Evolutionary conservation across 2,329 filamentous ascomycete species (phyloP).

Genomic region (Diaporthe ampelina): DNA sequence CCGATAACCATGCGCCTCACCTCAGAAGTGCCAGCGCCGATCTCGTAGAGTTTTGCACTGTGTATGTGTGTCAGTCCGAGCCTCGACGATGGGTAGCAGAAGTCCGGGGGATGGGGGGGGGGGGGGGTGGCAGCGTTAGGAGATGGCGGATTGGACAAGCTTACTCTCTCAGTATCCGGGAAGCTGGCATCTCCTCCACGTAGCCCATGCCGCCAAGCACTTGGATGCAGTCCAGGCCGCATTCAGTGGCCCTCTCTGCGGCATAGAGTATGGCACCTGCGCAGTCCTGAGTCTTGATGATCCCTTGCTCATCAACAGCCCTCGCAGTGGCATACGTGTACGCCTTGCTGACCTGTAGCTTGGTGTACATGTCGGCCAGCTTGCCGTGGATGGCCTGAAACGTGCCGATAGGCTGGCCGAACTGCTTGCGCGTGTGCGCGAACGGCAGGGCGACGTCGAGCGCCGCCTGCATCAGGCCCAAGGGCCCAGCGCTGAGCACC

Average conservation of each 20-base stretch:
- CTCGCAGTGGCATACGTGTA: conserved; percentile 90
- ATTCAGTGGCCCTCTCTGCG: conserved; percentile 90
- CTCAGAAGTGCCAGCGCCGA: conserved; percentile 96
- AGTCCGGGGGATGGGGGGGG: too few species aligned
- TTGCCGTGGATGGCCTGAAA: conserved; percentile 96
- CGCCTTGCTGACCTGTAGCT: conserved; percentile 84
- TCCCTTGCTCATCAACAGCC: conserved; percentile 80
- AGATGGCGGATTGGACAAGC: conserved; percentile 43
- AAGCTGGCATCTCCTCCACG: conserved; percentile 93
- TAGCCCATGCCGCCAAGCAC: conserved; percentile 96
- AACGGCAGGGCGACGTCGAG: conserved; percentile 91
- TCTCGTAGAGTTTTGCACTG: conserved; percentile 88
- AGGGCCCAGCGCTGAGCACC: conserved; percentile 89
- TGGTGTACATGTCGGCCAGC: conserved; percentile 97
- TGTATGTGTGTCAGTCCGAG: conserved; percentile 48
- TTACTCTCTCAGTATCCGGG: conserved; percentile 81
- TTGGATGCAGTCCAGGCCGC: conserved; percentile 89
- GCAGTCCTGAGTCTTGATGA: conserved; percentile 89
- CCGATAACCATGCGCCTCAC: conserved; percentile 96
- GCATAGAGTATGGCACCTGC: conserved; percentile 95
- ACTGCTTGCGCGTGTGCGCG: conserved; percentile 90
- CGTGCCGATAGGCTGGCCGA: conserved; percentile 86
- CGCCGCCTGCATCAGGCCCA: conserved; percentile 94
- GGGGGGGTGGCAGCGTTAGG: too few species aligned
- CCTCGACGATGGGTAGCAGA: neutral